Evolutionary conservation across 1,284 basidiomycete species (phyloP).

Genomic region (Ceratobasidium sp.): DNA sequence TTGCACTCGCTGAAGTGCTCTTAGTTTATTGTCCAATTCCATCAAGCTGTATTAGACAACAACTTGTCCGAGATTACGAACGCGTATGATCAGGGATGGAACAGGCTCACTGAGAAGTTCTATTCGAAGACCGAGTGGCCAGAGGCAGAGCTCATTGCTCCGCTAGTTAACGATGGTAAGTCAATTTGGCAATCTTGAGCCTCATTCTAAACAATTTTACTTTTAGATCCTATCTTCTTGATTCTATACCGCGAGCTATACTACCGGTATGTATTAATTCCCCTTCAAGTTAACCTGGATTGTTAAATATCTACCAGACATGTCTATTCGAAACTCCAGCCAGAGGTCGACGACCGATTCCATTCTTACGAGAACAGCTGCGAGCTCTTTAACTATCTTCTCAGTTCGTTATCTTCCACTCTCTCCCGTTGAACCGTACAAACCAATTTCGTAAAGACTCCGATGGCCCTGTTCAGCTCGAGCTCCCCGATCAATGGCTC

Average conservation of each 20-base stretch:
- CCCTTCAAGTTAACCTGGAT: not conserved
- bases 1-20: not conserved
- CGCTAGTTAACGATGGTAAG: conserved; percentile 89
- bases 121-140: conserved; percentile 97
- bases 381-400: conserved; percentile 96
- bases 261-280: conserved; percentile 63
- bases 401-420: conserved; percentile 65
- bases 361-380: conserved; percentile 99
- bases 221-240: conserved; percentile 88
- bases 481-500: conserved; percentile 96
- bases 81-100: conserved; percentile 97
- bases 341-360: conserved; percentile 97
- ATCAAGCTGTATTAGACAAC: conserved; percentile 86
- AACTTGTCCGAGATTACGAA: conserved; percentile 89
- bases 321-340: conserved; percentile 94
- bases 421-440: not conserved
- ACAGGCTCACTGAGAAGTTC: conserved; percentile 94
- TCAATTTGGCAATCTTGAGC: conserved; percentile 40
- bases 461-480: conserved; percentile 90
- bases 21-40: conserved; percentile 91
- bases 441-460: conserved; percentile 67
- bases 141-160: conserved; percentile 94
- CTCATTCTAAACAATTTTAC: not conserved
- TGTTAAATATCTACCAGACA: conserved; percentile 60
- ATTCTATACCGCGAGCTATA: conserved; percentile 96